Conservation (phyloP, 2,329 filamentous ascomycete species). For the Epichloe sp. region DNA sequence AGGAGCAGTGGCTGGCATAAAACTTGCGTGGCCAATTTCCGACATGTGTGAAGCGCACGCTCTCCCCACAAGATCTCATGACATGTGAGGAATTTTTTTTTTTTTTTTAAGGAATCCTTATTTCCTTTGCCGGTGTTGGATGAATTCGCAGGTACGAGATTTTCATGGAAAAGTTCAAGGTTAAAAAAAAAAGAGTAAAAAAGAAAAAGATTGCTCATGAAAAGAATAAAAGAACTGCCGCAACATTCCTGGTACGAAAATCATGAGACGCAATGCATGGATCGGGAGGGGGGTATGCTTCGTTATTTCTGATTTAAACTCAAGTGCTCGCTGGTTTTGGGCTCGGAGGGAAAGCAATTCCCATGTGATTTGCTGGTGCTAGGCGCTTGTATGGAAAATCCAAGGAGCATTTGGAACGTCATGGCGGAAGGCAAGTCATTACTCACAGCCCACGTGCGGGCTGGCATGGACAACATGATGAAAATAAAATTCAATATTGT, state of each 20-base stretch:
- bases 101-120: background rate
- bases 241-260: background rate
- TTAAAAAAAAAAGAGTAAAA: background rate
- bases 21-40: background rate
- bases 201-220: background rate
- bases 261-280: background rate
- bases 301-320: background rate
- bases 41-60: background rate
- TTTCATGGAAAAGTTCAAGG: background rate
- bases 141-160: background rate
- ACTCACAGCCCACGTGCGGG: no score
- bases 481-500: no score
- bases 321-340: background rate
- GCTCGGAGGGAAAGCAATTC: background rate
- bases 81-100: background rate
- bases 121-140: background rate
- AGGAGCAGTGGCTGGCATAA: slow-evolving; percentile 47
- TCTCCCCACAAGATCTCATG: background rate
- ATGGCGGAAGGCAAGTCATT: no score
- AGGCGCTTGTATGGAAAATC: no score
- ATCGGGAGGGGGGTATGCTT: background rate
- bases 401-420: no score
- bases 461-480: no score
- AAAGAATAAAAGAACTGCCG: background rate
- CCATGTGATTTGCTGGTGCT: background rate